These are phyloP conservation scores for Cryptococcus hybrid DNA, from an alignment of 1,284 basidiomycete species.

Conservation along the genomic window DNA sequence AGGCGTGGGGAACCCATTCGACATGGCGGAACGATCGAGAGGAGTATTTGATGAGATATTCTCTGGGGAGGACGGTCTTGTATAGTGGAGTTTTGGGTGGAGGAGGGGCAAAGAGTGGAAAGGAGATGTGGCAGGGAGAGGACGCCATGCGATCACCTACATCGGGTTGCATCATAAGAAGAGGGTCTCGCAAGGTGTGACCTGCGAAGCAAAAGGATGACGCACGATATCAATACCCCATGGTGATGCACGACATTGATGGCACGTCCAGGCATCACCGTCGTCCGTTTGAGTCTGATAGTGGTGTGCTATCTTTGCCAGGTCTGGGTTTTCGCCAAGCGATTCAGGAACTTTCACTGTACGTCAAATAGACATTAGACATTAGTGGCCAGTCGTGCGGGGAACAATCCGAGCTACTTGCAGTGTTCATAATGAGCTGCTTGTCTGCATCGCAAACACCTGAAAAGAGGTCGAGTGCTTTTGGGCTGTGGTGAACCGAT, in stretches of 20 bases:
- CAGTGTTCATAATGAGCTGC: conserved; percentile 73
- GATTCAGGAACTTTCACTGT: conserved; percentile 25
- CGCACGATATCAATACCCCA: conserved; percentile 64
- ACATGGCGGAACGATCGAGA: conserved; percentile 69
- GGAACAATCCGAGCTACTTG: conserved; percentile 14
- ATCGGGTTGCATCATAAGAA: background rate
- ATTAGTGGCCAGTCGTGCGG: background rate
- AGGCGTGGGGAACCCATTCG: conserved; percentile 87
- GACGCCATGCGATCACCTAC: conserved; percentile 84
- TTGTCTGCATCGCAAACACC: conserved; percentile 76
- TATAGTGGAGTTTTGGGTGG: conserved; percentile 54
- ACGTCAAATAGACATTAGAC: conserved; percentile 1
- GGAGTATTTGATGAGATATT: conserved; percentile 87
- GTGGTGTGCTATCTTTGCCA: conserved; percentile 40
- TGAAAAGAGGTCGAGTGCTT: conserved; percentile 56
- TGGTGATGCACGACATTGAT: conserved; percentile 71
- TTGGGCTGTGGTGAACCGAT: no score
- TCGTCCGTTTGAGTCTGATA: conserved; percentile 57
- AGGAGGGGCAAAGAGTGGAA: background rate
- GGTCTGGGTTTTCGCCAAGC: conserved; percentile 11
- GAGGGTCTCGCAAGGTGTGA: no score
- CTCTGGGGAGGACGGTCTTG: conserved; percentile 67
- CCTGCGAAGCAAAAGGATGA: background rate
- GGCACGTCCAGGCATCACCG: conserved; percentile 67
- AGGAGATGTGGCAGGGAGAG: conserved; percentile 48